Conservation (phyloP, 2,329 filamentous ascomycete genomes). For the Colletotrichum coccodes region DNA sequence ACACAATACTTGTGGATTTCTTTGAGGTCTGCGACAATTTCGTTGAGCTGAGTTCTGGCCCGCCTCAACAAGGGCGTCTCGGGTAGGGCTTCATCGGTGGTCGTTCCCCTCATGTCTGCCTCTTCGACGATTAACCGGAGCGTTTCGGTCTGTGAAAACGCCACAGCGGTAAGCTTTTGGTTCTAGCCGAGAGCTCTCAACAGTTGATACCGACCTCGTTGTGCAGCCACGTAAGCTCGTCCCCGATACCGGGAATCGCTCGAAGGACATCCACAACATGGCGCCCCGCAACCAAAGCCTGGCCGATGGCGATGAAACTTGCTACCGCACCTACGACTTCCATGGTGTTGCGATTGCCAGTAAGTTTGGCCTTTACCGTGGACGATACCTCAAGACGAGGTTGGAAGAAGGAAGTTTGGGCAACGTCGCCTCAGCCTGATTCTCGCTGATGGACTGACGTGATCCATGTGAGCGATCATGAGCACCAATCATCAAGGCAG, state of each 20-base stretch:
- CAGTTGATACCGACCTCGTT: not conserved
- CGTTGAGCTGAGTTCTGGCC: not conserved
- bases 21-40: not conserved
- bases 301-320: slow-evolving; percentile 30
- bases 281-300: not conserved
- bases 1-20: not conserved
- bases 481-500: not conserved
- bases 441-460: not conserved
- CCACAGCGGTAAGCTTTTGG: not conserved
- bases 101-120: not conserved
- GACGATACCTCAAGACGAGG: not conserved
- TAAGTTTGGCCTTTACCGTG: no score
- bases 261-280: not conserved
- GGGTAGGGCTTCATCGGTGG: not conserved
- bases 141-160: not conserved
- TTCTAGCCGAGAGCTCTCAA: not conserved
- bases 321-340: slow-evolving; percentile 24
- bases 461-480: not conserved
- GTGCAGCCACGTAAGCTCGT: not conserved
- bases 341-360: not conserved
- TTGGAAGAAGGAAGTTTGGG: not conserved
- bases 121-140: not conserved
- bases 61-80: not conserved
- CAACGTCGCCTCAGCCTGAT: not conserved
- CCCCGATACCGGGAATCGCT: slow-evolving; percentile 1